These are phyloP conservation scores for Ophiostoma piceae DNA, from an alignment of 2,329 filamentous ascomycete species.

Conservation along the genomic window DNA sequence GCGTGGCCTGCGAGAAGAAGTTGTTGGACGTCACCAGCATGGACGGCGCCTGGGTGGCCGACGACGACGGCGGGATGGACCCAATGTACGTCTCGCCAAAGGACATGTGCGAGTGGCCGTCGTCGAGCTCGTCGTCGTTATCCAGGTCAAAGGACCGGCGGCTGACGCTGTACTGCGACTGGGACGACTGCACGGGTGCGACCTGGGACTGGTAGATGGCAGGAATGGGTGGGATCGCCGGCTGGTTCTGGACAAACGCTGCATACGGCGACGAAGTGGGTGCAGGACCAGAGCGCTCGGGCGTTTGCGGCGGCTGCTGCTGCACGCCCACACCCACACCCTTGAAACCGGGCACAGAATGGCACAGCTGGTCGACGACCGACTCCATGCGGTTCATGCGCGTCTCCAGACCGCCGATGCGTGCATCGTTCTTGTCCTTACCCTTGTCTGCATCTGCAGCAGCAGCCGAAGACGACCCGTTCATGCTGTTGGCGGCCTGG, in stretches of 20 bases:
- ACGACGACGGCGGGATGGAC: conserved; percentile 35
- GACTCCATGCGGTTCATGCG: conserved; percentile 50
- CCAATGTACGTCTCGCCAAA: conserved; percentile 46
- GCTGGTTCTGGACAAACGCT: background rate
- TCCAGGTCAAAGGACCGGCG: conserved; percentile 34
- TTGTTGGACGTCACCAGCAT: conserved; percentile 15
- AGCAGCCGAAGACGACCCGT: background rate
- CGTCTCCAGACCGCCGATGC: conserved; percentile 48
- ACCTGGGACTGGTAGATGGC: conserved; percentile 33
- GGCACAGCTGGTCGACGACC: conserved; percentile 47
- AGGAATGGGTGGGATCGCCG: conserved; percentile 29
- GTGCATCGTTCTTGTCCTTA: conserved; percentile 46
- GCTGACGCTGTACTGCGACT: conserved; percentile 36
- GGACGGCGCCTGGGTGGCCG: conserved; percentile 31
- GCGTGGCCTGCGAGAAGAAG: background rate
- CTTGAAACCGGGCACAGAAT: conserved; percentile 40
- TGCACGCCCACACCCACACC: too few species aligned
- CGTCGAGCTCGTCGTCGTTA: conserved; percentile 27
- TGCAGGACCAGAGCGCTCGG: conserved; percentile 29
- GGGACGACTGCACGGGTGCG: conserved; percentile 26
- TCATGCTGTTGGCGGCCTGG: background rate
- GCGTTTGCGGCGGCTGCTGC: conserved; percentile 20
- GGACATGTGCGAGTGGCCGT: conserved; percentile 38
- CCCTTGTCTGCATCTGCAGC: background rate
- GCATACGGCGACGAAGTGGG: background rate